Conservation (phyloP, 1,284 basidiomycete genomes). For the Tausonia pullulans region DNA sequence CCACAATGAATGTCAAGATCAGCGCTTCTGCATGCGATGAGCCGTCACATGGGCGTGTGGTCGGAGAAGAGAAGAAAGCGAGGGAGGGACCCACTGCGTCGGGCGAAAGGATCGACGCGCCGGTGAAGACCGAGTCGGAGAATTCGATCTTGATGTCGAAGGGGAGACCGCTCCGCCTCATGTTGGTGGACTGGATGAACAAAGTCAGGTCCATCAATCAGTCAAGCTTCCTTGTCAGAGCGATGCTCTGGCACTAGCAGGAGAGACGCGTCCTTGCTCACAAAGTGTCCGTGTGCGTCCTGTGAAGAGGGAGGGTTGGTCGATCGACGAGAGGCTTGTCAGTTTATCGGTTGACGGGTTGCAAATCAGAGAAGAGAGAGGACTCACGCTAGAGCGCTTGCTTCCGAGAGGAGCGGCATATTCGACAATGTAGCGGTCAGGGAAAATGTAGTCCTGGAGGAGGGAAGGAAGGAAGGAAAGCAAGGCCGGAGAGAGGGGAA, state of each 20-base stretch:
- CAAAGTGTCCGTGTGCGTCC: constrained; percentile 9
- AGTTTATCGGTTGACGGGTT: background rate
- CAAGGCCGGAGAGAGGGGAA: background rate
- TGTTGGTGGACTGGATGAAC: background rate
- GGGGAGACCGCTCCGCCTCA: constrained; percentile 2
- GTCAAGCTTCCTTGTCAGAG: too few species aligned
- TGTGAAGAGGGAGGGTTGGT: background rate
- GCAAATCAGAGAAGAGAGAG: background rate
- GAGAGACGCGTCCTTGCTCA: too few species aligned
- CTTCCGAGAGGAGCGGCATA: background rate
- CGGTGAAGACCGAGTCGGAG: constrained; percentile 38
- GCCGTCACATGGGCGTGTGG: too few species aligned
- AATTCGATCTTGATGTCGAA: constrained; percentile 5
- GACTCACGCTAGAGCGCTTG: background rate
- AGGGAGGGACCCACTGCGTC: too few species aligned
- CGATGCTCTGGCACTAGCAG: too few species aligned
- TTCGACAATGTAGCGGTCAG: background rate
- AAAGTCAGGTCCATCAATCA: too few species aligned
- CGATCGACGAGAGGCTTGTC: background rate
- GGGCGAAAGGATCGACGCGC: constrained; percentile 34
- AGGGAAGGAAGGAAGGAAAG: background rate
- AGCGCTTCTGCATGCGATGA: background rate
- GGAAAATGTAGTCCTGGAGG: background rate
- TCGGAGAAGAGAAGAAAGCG: too few species aligned
- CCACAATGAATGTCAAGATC: constrained; percentile 6